Evolutionary conservation across 257 asterid species (phyloP), one percentile per base, ranked within the genome.

Genomic region (Scutellaria barbata): DNA sequence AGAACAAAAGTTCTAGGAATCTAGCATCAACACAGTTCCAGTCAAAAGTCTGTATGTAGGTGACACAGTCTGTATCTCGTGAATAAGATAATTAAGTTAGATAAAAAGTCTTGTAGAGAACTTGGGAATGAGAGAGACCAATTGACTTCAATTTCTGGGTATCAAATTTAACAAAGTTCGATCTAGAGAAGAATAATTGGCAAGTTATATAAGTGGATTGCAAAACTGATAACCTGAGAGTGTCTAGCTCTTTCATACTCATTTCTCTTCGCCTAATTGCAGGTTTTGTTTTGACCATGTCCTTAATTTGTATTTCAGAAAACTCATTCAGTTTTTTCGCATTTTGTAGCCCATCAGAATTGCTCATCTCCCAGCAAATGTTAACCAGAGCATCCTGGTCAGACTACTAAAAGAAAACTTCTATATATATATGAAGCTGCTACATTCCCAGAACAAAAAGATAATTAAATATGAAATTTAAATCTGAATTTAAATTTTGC

Each of bases 211-310:
- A n/a, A 63, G 57, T 63, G 53, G 63, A 70, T 54, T 47, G 51
- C 9, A 22, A 41, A 39, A 62, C 33, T 42, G 58, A 66, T 39
- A 52, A 86, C 92, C 88, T 84, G 79, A 77, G 69, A 62, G 81
- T 73, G 61, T 77, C 70, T 39, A 75, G 73, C 72, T 71, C 80
- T 64, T 77, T 72, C 68, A 40, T 18, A 61, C 61, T 76, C 43
- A 48, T 61, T 56, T 76, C 77, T 68, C 69, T 74, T 83, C 64
- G 65, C 68, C 68, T 43, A 57, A 46, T 69, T 64, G 69, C 72
- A 73, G 80, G 35, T 75, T 79, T 77, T 53, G 43, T 64, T 78
- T 63, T 60, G 42, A 45, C 54, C 71, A 71, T 50, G 39, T 79
- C 79, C 70, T 55, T 54, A 53, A 68, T 74, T 75, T 59, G 59